Conservation (phyloP, 768 basidiomycete species). For the Amanita inopinata region DNA sequence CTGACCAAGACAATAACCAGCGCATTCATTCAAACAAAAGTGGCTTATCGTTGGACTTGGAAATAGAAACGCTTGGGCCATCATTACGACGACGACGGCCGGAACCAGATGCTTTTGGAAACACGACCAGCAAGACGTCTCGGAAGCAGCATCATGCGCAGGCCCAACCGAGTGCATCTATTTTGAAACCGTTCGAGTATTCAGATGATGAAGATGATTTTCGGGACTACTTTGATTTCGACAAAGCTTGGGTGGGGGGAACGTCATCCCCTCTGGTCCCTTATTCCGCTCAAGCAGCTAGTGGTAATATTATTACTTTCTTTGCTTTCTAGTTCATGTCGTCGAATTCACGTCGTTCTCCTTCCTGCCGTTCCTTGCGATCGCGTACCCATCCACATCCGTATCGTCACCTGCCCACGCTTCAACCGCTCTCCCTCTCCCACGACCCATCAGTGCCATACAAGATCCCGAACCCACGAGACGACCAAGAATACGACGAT, state of each 20-base stretch:
- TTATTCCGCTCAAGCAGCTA: background rate
- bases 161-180: background rate
- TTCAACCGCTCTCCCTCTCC: background rate
- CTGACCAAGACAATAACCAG: too few species aligned
- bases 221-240: constrained; percentile 7
- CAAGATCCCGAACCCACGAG: background rate
- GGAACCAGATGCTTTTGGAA: background rate
- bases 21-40: too few species aligned
- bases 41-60: too few species aligned
- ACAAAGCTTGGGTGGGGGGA: background rate
- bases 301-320: background rate
- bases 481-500: constrained; percentile 7
- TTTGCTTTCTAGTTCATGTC: background rate
- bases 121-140: too few species aligned
- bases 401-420: constrained; percentile 3
- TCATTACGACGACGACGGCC: background rate
- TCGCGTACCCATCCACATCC: constrained; percentile 2
- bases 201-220: constrained; percentile 5
- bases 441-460: too few species aligned
- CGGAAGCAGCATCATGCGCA: too few species aligned
- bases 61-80: background rate
- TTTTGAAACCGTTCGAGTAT: constrained; percentile 3
- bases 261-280: background rate
- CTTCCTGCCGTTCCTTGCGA: background rate
- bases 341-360: background rate